phyloP scores from a whole-genome alignment of 805 yeast genomes.

The Suhomyces emberorum region DNA sequence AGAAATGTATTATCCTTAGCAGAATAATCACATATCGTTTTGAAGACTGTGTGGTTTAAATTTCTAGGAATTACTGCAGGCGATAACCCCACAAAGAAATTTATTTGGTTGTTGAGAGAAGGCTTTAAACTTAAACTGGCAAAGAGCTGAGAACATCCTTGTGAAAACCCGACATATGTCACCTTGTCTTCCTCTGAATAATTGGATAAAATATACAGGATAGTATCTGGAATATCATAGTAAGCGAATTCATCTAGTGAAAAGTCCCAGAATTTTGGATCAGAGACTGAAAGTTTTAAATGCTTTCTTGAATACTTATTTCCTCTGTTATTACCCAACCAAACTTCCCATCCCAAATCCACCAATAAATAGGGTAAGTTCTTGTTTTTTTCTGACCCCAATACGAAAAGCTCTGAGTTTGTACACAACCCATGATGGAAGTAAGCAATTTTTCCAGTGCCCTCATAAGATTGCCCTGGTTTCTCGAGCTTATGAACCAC shows the following conservation, averaged over 20 bases:
- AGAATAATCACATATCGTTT: constrained; percentile 21
- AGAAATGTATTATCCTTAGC: constrained; percentile 24
- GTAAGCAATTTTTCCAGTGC: constrained; percentile 18
- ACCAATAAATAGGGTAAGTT: constrained; percentile 15
- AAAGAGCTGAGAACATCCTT: constrained; percentile 31
- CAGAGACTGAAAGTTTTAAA: constrained; percentile 21
- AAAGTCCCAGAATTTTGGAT: constrained; percentile 27
- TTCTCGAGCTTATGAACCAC: constrained; percentile 26
- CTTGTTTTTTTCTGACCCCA: constrained; percentile 21
- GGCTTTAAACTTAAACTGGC: constrained; percentile 30
- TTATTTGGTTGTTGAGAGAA: constrained; percentile 17
- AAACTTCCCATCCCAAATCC: constrained; percentile 15
- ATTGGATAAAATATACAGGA: constrained; percentile 18
- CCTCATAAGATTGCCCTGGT: constrained; percentile 1
- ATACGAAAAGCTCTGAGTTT: constrained; percentile 26
- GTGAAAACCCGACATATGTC: constrained; percentile 29
- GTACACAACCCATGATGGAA: constrained; percentile 33
- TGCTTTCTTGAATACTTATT: constrained; percentile 31
- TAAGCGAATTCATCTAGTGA: constrained; percentile 31
- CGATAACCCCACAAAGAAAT: constrained; percentile 26
- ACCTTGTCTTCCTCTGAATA: constrained; percentile 17
- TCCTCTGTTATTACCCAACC: constrained; percentile 17
- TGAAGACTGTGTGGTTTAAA: constrained; percentile 22
- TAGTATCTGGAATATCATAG: constrained; percentile 28
- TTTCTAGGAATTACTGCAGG: constrained; percentile 28